Evolutionary conservation across 257 asterid genomes (phyloP).

Genomic region (Solanum pimpinellifolium): DNA sequence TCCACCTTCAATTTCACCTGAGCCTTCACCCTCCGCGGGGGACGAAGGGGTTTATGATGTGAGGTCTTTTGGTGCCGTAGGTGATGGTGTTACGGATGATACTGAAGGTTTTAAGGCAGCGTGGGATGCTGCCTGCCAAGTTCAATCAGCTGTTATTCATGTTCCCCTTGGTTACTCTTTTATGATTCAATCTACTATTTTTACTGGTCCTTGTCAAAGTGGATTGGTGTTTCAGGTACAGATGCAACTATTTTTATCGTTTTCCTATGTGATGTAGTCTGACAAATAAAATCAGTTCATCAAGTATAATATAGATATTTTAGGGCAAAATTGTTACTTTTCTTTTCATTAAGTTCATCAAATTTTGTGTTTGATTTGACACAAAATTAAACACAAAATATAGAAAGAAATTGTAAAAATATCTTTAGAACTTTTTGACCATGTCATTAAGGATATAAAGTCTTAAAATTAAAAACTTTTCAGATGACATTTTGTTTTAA

Average conservation of each 20-base stretch:
- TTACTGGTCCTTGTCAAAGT: conserved; percentile 50
- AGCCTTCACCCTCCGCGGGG: conserved; percentile 19
- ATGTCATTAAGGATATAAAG: background rate
- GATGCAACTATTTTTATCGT: background rate
- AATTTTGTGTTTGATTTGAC: background rate
- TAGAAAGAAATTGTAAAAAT: background rate
- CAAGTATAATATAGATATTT: background rate
- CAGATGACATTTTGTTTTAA: background rate
- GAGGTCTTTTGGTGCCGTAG: conserved; percentile 35
- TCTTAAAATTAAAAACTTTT: no score
- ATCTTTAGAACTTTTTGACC: background rate
- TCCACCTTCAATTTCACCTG: conserved; percentile 23
- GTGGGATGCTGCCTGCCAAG: conserved; percentile 50
- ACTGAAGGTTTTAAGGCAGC: conserved; percentile 41
- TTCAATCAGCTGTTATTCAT: conserved; percentile 19
- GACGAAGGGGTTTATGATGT: conserved; percentile 21
- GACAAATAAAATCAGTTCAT: no score
- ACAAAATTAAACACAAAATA: background rate
- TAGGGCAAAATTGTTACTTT: background rate
- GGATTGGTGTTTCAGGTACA: conserved; percentile 37
- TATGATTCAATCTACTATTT: conserved; percentile 45
- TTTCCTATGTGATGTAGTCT: background rate
- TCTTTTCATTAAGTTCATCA: background rate
- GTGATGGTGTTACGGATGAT: conserved; percentile 37
- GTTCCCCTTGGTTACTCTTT: conserved; percentile 33